These are phyloP conservation scores for Avicennia marina DNA, from an alignment of 257 asterid genomes.

Conservation along the genomic window DNA sequence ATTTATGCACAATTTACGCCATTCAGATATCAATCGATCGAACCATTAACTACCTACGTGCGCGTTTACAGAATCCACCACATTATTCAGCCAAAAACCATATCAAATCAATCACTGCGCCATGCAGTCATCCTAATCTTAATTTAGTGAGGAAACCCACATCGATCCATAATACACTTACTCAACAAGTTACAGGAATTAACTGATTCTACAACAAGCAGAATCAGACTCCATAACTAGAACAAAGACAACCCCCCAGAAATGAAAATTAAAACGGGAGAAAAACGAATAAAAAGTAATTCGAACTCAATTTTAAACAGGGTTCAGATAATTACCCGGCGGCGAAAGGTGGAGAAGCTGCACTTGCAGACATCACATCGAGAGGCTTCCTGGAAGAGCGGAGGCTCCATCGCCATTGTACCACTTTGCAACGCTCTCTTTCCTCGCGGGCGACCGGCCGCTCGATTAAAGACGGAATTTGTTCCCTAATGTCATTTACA, in stretches of 20 bases:
- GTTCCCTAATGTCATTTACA: too few relatives aligned
- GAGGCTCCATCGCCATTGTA: slow-evolving; percentile 62
- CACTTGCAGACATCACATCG: slow-evolving; percentile 97
- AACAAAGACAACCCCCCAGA: too few relatives aligned
- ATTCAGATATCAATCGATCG: slow-evolving; percentile 1
- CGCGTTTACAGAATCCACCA: background rate
- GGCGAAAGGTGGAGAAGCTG: slow-evolving; percentile 62
- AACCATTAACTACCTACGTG: background rate
- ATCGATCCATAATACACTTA: too few relatives aligned
- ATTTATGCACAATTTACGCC: background rate
- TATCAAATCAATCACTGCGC: slow-evolving; percentile 16
- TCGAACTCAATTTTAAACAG: background rate
- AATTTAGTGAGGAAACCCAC: too few relatives aligned
- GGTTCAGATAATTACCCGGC: slow-evolving; percentile 14
- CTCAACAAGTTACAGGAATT: too few relatives aligned
- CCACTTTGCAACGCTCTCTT: slow-evolving; percentile 17
- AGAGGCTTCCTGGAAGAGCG: slow-evolving; percentile 75
- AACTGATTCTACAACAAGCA: too few relatives aligned
- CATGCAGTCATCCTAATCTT: slow-evolving; percentile 20
- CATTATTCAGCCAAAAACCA: slow-evolving; percentile 6
- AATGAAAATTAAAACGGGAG: too few relatives aligned
- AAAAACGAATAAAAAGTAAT: too few relatives aligned
- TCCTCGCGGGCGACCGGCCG: too few relatives aligned
- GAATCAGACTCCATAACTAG: too few relatives aligned
- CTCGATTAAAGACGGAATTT: too few relatives aligned